Evolutionary conservation across 345 rosid genomes (phyloP).

Genomic region (Abelmoschus esculentus): DNA sequence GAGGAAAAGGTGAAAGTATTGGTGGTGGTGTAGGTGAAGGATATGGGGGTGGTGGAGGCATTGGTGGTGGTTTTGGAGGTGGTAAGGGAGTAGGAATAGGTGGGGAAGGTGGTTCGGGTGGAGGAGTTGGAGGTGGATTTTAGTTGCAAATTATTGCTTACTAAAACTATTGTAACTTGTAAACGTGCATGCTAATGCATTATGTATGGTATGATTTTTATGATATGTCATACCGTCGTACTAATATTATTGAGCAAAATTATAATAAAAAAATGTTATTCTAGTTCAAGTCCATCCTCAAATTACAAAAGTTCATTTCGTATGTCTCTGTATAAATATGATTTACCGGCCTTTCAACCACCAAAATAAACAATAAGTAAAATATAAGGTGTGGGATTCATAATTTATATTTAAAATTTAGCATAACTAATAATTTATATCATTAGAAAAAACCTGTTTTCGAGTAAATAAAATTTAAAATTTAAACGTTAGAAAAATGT

Average conservation of each 20-base stretch:
- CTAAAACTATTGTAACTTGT: background rate
- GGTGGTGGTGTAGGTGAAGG: slow-evolving; percentile 7
- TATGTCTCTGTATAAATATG: background rate
- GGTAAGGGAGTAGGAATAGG: background rate
- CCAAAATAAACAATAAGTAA: background rate
- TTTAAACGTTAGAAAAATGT: too few species aligned
- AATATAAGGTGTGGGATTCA: too few species aligned
- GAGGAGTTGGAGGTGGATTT: slow-evolving; percentile 5
- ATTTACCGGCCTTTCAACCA: background rate
- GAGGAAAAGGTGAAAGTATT: background rate
- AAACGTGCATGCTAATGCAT: background rate
- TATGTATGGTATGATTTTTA: background rate
- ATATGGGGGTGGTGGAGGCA: background rate
- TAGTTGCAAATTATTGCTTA: background rate
- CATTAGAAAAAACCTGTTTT: too few species aligned
- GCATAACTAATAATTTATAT: too few species aligned
- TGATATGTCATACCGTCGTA: background rate
- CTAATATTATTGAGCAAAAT: background rate
- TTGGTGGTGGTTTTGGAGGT: background rate
- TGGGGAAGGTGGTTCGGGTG: slow-evolving; percentile 11
- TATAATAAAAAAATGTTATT: background rate
- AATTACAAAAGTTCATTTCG: background rate
- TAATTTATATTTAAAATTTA: too few species aligned
- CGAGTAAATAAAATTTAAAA: too few species aligned
- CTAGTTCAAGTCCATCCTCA: background rate